Percentiles rank a stretch among this genome's conserved stretches.
These are phyloP conservation scores for Arxiozyma slooffiae DNA, from an alignment of 1,139 yeast genomes.

Conservation along the genomic window DNA sequence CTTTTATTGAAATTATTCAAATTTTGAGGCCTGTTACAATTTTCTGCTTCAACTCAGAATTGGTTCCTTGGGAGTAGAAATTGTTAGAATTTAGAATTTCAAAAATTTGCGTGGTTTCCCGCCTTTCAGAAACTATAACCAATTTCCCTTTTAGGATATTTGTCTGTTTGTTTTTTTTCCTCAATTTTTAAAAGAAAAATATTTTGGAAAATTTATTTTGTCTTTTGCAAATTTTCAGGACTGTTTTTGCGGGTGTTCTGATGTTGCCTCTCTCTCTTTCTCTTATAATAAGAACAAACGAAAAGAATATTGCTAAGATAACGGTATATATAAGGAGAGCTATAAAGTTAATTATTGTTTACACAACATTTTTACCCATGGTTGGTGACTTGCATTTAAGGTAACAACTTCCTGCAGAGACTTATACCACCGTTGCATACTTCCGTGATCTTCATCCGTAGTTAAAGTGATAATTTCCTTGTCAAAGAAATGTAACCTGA, in stretches of 20 bases:
- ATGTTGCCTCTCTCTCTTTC: background rate
- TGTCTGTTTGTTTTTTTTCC: too few species aligned
- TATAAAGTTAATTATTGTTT: background rate
- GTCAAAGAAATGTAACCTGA: slow-evolving; percentile 53
- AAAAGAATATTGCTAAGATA: background rate
- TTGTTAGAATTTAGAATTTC: background rate
- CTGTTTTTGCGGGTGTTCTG: slow-evolving; percentile 1
- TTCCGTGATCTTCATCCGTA: slow-evolving; percentile 35
- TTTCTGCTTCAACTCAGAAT: background rate
- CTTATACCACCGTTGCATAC: slow-evolving; percentile 45
- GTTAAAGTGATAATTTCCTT: slow-evolving; percentile 65
- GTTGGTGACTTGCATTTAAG: slow-evolving; percentile 47
- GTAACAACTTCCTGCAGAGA: slow-evolving; percentile 44
- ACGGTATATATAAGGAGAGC: background rate
- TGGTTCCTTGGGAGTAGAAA: background rate
- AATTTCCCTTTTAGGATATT: background rate
- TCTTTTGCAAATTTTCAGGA: background rate
- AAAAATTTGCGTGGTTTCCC: slow-evolving; percentile 1
- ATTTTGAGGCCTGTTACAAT: background rate
- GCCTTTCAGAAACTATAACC: background rate
- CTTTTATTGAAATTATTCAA: background rate
- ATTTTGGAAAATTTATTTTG: too few species aligned
- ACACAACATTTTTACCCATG: slow-evolving; percentile 49
- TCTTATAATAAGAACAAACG: background rate
- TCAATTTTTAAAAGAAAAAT: too few species aligned